Evolutionary conservation across 2,329 filamentous ascomycete genomes (phyloP).

Genomic region (Tolypocladium inflatum): DNA sequence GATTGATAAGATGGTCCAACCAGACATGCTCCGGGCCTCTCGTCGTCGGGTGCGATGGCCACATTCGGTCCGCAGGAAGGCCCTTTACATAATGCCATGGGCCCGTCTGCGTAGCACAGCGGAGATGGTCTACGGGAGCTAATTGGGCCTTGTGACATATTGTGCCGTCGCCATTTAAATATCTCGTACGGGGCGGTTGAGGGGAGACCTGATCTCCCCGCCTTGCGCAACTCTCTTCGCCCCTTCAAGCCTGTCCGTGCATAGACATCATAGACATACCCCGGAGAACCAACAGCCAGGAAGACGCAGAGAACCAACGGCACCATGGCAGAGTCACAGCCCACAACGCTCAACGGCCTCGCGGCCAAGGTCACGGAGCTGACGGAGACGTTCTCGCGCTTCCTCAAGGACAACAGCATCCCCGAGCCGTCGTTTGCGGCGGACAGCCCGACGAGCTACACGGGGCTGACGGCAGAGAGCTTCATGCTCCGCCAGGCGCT

Average conservation of each 20-base stretch:
- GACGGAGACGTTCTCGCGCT: slow-evolving; percentile 28
- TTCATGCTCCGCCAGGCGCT: slow-evolving; percentile 34
- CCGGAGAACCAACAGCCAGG: background rate
- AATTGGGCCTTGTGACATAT: background rate
- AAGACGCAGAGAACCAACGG: background rate
- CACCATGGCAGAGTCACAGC: background rate
- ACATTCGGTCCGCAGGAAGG: background rate
- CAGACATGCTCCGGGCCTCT: no score
- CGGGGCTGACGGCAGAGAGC: slow-evolving; percentile 28
- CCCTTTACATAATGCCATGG: background rate
- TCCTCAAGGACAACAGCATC: slow-evolving; percentile 31
- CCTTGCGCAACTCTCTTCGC: background rate
- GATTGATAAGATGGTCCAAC: background rate
- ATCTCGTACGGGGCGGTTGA: background rate
- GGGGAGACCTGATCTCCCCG: background rate
- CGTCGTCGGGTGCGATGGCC: background rate
- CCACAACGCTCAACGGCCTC: slow-evolving; percentile 29
- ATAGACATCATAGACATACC: no score
- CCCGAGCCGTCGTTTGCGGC: slow-evolving; percentile 30
- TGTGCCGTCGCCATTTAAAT: background rate
- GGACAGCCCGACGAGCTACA: slow-evolving; percentile 32
- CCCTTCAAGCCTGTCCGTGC: background rate
- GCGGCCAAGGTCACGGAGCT: slow-evolving; percentile 34
- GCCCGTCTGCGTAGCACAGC: background rate
- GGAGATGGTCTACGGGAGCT: background rate